A percentile compares a stretch with the other conserved stretches of the same genome.
Conservation (phyloP, 192 early-diverging fungal genomes). For the Thoreauomyces humboldtii region DNA sequence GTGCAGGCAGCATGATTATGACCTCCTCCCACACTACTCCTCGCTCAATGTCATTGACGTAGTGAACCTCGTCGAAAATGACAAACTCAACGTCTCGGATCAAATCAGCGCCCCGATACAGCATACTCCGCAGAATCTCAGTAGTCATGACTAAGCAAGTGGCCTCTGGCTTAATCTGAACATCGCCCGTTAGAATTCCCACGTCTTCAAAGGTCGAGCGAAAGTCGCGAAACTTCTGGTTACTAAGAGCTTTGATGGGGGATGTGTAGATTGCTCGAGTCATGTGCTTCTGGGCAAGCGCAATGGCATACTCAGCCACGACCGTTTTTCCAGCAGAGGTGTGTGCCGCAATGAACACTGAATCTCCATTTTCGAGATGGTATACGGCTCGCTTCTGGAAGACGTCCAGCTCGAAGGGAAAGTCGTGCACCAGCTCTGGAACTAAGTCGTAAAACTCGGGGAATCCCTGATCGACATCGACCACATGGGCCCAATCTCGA, state of each 20-base stretch:
- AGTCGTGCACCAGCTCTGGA: constrained; percentile 83
- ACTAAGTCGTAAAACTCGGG: constrained; percentile 87
- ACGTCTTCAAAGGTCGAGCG: constrained; percentile 83
- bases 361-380: constrained; percentile 91
- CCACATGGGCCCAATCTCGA: constrained; percentile 83
- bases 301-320: constrained; percentile 98
- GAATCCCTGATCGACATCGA: constrained; percentile 83
- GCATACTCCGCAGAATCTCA: constrained; percentile 95
- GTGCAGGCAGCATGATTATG: constrained; percentile 96
- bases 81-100: constrained; percentile 99
- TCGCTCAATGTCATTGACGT: constrained; percentile 91
- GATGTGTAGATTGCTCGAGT: constrained; percentile 95
- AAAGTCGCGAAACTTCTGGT: constrained; percentile 99
- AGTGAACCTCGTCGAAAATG: constrained; percentile 99
- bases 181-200: constrained; percentile 96
- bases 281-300: constrained; percentile 91
- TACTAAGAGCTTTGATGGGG: constrained; percentile 97
- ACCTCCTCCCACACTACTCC: constrained; percentile 99
- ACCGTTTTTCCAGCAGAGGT: constrained; percentile 98
- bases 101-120: constrained; percentile 94
- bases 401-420: constrained; percentile 91
- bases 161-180: constrained; percentile 96
- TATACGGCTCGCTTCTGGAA: constrained; percentile 98
- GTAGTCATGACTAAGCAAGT: constrained; percentile 98
- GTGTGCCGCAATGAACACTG: constrained; percentile 97